phyloP scores from a whole-genome alignment of 306 rosid genomes.

The Begonia loranthoides region DNA sequence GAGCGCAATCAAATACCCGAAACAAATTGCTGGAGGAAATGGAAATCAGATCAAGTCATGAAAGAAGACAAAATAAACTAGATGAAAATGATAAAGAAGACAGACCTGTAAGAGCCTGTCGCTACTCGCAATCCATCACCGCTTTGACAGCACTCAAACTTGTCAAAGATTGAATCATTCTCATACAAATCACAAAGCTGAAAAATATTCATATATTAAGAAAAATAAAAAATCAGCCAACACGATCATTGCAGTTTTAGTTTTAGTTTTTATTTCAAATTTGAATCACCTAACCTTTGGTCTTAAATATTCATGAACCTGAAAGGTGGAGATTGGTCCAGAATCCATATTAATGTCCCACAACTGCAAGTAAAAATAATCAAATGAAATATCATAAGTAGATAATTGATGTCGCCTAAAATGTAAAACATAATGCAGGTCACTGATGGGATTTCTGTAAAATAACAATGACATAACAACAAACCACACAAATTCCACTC shows the following conservation, averaged over 20 bases:
- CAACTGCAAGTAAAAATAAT: slow-evolving; percentile 32
- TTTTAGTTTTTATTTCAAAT: slow-evolving; percentile 4
- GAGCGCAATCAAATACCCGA: slow-evolving; percentile 75
- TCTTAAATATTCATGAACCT: slow-evolving; percentile 88
- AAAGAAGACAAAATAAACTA: not conserved
- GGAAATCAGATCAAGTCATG: slow-evolving; percentile 5
- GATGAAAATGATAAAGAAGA: slow-evolving; percentile 1
- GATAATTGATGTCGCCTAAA: too few species aligned
- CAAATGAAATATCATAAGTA: not conserved
- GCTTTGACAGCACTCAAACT: slow-evolving; percentile 92
- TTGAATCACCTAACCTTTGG: slow-evolving; percentile 64
- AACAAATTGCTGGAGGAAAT: slow-evolving; percentile 65
- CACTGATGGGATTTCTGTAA: too few species aligned
- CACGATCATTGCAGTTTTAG: not conserved
- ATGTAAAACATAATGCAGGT: too few species aligned
- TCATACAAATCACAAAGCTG: slow-evolving; percentile 98
- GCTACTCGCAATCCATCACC: slow-evolving; percentile 88
- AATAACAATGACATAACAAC: too few species aligned
- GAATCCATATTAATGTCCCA: slow-evolving; percentile 99
- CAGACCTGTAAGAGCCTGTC: slow-evolving; percentile 92
- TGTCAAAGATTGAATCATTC: slow-evolving; percentile 95
- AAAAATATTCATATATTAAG: slow-evolving; percentile 6
- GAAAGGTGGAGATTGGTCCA: slow-evolving; percentile 85
- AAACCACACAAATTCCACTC: too few species aligned
- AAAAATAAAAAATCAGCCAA: not conserved